Percentiles rank a stretch among this genome's conserved stretches.
Evolutionary conservation across 352 stramenopile species (phyloP).

Genomic region (Pythium angustatum): DNA sequence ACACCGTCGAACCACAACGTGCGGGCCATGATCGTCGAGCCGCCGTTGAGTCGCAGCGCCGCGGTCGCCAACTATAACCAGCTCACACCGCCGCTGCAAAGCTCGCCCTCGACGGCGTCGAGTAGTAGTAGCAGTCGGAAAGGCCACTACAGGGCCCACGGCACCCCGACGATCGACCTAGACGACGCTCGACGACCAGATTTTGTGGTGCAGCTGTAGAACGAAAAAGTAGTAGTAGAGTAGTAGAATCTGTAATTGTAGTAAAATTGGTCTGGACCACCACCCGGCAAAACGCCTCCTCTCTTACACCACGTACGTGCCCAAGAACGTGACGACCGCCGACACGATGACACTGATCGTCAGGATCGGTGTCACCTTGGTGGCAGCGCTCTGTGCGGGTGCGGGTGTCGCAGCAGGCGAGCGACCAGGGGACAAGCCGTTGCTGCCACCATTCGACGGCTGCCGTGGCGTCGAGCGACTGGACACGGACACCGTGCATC

Average conservation of each 20-base stretch:
- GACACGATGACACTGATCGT: background rate
- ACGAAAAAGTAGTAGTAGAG: background rate
- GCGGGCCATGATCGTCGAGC: background rate
- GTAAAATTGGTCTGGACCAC: background rate
- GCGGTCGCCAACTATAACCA: background rate
- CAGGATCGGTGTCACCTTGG: background rate
- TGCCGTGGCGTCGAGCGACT: background rate
- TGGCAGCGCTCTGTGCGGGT: background rate
- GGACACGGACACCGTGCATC: background rate
- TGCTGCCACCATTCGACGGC: background rate
- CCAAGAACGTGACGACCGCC: background rate
- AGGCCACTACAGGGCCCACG: background rate
- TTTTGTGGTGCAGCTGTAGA: constrained; percentile 7
- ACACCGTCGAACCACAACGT: constrained; percentile 16
- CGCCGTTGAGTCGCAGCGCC: background rate
- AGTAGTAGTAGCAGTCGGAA: background rate
- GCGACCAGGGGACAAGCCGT: background rate
- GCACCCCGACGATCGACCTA: background rate
- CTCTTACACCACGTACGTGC: background rate
- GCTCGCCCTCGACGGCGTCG: background rate
- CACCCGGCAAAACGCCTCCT: too few relatives aligned
- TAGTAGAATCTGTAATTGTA: background rate
- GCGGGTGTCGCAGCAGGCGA: background rate
- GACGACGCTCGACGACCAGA: background rate
- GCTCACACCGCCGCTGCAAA: constrained; percentile 5